These are phyloP conservation scores for Vanrija sp. DNA, from an alignment of 1,284 basidiomycete genomes.

Conservation along the genomic window DNA sequence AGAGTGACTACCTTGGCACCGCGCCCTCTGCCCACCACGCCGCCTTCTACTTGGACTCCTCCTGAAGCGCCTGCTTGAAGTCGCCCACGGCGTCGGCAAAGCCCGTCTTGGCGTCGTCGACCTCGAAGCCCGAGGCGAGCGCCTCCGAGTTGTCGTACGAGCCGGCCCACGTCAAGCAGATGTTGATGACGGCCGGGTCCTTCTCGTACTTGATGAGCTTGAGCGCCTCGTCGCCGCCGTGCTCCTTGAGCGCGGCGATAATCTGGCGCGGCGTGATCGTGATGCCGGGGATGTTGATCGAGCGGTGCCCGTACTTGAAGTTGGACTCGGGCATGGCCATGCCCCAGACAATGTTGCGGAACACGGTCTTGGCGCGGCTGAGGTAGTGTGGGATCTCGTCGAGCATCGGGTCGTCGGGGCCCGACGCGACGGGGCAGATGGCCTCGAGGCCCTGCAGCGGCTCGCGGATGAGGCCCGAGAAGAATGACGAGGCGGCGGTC, in stretches of 20 bases:
- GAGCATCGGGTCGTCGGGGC: slow-evolving; percentile 36
- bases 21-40: no score
- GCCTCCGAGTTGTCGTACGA: slow-evolving; percentile 40
- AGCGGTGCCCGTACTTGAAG: slow-evolving; percentile 32
- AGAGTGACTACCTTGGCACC: no score
- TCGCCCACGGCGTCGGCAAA: slow-evolving; percentile 45
- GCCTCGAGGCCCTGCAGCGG: slow-evolving; percentile 57
- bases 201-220: slow-evolving; percentile 45
- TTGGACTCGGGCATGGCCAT: slow-evolving; percentile 41
- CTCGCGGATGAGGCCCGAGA: slow-evolving; percentile 63
- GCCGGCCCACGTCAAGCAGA: slow-evolving; percentile 49
- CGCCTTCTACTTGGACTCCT: slow-evolving; percentile 2
- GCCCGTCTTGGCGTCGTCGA: slow-evolving; percentile 41
- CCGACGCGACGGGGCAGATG: slow-evolving; percentile 55
- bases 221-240: slow-evolving; percentile 40
- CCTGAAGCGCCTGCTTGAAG: slow-evolving; percentile 40
- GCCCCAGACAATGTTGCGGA: slow-evolving; percentile 48
- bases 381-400: slow-evolving; percentile 57
- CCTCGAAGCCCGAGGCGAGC: slow-evolving; percentile 41
- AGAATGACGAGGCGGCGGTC: slow-evolving; percentile 60
- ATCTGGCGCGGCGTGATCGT: slow-evolving; percentile 47
- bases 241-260: slow-evolving; percentile 41
- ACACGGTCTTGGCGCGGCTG: slow-evolving; percentile 54
- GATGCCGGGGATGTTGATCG: slow-evolving; percentile 49
- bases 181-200: slow-evolving; percentile 44